Base-by-base conservation (phyloP, 2,329 filamentous ascomycete genomes). In the Triangularia verruculosa region DNA sequence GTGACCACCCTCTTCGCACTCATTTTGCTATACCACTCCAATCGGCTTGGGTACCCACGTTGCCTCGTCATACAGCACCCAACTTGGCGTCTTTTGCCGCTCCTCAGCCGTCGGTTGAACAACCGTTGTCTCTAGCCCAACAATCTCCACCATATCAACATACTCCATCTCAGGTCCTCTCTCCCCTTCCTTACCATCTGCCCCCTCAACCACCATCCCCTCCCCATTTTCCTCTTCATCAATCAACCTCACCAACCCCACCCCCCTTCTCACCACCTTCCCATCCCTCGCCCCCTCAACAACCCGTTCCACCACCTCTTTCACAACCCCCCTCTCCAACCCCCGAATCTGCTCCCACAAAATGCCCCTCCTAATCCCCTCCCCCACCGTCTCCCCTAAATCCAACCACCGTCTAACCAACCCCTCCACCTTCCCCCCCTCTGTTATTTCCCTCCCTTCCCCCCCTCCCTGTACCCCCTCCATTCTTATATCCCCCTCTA, bases 21-120 rank as follows among this genome's bases (percentile, higher is more conserved):
- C n/a, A 47, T 25, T 54, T 47, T 20, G 1, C 39, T 53, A 86
- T 8, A 82, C 78, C 59, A 83, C 76, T 4, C 85, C 85, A 68
- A 87, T 87, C 0, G 85, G 85, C 68, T 82, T 85, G 9, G 84
- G 79, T 63, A 79, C 80, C 85, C 85, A 88, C 8, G 28, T 51
- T 2, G 76, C 71, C 7, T 82, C 83, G 57, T 82, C 74, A 67
- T 81, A 83, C 62, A 76, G 75, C 22, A 76, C 75, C 85, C 85
- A 87, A 24, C 77, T 76, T 52, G 71, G 71, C 67, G 25, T 61
- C 64, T 6, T 71, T 68, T 15, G 70, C 54, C 17, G 34, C 55
- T 55, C 20, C 72, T 68, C 52, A 20, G 43, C 73, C 67, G n/a
- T 58, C 64, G 43, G 59, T 30, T n/a, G 57, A 61, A 2, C 61